Evolutionary conservation across 495 filamentous ascomycete species (phyloP), one percentile per base, ranked within the genome.

Genomic region (Xylaria bambusicola): DNA sequence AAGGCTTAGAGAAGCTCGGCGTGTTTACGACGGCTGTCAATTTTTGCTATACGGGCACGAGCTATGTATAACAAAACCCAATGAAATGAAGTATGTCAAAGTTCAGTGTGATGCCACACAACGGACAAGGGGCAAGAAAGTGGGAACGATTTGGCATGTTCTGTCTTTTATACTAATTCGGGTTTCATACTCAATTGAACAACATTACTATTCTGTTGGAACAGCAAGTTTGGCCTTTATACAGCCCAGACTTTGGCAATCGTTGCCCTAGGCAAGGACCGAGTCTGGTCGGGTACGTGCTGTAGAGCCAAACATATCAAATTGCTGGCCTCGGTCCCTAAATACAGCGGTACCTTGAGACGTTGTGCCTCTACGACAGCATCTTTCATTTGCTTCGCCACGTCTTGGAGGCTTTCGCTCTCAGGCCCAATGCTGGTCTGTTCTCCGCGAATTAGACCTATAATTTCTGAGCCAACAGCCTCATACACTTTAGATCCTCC

Each of bases 401-500:
- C 73, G 35, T 76, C 74, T 63, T 79, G 23, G 3, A 80, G 62
- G 6, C 58, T 62, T 8, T 65, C 44, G 7, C 41, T 29, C n/a
- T 47, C 24, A n/a, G 15, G 26, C 54, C 59, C 66, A 46, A 55
- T 51, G 23, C 50, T 42, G 6, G 66, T 57, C 13, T 52, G 60
- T 6, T 70, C 67, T 17, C 65, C 70, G 8, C 69, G 68, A 13
- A 71, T 61, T 1, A 75, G 71, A 36, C 66, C 71, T 48, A 82
- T 73, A 66, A 90, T 86, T 27, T 80, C 79, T 9, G 81, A 69
- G 0, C 84, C 86, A 52, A 77, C 69, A n/a, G 75, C 75, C 64
- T 79, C 73, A 58, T 91, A 83, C 62, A 87, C 77, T 17, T 70
- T 77, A 66, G 86, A 90, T 1, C 81, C 78, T 1, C 89, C 89